phyloP scores from a whole-genome alignment of 2,329 filamentous ascomycete species.

The Botryosphaeria dothidea region DNA sequence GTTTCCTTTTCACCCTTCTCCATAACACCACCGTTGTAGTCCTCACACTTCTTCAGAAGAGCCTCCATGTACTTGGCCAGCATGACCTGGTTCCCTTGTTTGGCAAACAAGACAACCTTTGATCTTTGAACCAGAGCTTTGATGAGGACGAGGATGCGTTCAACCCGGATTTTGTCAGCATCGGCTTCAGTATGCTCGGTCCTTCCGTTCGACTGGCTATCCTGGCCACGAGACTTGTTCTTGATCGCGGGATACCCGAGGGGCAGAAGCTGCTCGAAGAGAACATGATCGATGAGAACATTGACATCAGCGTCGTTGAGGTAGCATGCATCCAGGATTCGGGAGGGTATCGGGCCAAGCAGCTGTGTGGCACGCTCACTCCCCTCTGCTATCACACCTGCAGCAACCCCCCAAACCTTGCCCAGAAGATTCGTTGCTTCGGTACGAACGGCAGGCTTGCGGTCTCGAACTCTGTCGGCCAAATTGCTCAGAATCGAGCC shows the following conservation, averaged over 20 bases:
- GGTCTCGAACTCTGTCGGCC: slow-evolving; percentile 85
- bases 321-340: slow-evolving; percentile 85
- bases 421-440: slow-evolving; percentile 84
- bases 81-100: slow-evolving; percentile 75
- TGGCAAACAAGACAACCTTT: slow-evolving; percentile 83
- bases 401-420: slow-evolving; percentile 90
- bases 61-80: slow-evolving; percentile 72
- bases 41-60: slow-evolving; percentile 83
- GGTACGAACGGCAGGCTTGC: slow-evolving; percentile 75
- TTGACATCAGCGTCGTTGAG: slow-evolving; percentile 88
- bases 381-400: slow-evolving; percentile 80
- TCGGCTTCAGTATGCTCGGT: slow-evolving; percentile 52
- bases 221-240: slow-evolving; percentile 55
- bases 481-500: slow-evolving; percentile 80
- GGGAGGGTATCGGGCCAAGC: slow-evolving; percentile 79
- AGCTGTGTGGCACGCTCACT: slow-evolving; percentile 74
- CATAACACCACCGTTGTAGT: slow-evolving; percentile 84
- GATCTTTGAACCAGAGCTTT: slow-evolving; percentile 75
- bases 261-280: slow-evolving; percentile 87
- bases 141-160: slow-evolving; percentile 80
- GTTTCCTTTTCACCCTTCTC: slow-evolving; percentile 67
- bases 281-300: slow-evolving; percentile 76
- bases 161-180: slow-evolving; percentile 75
- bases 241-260: slow-evolving; percentile 79
- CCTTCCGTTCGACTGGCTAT: slow-evolving; percentile 53